Evolutionary conservation across 225 moss, liverwort and hornwort species (phyloP).

Genomic region (Neckera pumila): DNA sequence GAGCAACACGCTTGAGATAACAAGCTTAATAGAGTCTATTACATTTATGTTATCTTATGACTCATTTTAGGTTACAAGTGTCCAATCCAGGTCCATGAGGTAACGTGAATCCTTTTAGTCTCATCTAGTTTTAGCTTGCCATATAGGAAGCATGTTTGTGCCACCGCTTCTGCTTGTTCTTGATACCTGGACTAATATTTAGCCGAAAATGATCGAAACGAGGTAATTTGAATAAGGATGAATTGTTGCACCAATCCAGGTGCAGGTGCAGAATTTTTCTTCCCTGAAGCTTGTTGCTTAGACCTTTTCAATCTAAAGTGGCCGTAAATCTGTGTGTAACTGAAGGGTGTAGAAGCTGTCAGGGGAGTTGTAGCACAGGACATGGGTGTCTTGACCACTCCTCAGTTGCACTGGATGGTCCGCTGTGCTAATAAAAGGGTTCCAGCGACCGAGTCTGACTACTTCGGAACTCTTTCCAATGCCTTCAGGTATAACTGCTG

Average conservation of each 20-base stretch:
- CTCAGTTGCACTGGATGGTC: conserved; percentile 98
- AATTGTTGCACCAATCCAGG: neutral
- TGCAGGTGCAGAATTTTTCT: neutral
- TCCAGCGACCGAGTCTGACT: conserved; percentile 50
- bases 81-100: neutral
- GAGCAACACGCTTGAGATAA: neutral
- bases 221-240: neutral
- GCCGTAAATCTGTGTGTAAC: neutral
- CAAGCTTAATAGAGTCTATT: neutral
- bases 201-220: neutral
- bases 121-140: neutral
- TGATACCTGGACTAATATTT: neutral
- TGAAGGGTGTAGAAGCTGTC: conserved; percentile 87
- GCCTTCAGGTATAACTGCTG: conserved; percentile 58
- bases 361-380: conserved; percentile 58
- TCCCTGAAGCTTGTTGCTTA: neutral
- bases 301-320: neutral
- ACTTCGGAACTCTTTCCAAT: conserved; percentile 59
- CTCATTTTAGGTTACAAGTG: neutral
- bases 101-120: neutral
- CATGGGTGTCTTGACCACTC: conserved; percentile 77
- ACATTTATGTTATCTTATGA: neutral
- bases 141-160: neutral
- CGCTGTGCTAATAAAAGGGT: conserved; percentile 51
- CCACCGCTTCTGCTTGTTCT: neutral